phyloP scores from a whole-genome alignment of 2,329 filamentous ascomycete species.

The Phoma sp. region DNA sequence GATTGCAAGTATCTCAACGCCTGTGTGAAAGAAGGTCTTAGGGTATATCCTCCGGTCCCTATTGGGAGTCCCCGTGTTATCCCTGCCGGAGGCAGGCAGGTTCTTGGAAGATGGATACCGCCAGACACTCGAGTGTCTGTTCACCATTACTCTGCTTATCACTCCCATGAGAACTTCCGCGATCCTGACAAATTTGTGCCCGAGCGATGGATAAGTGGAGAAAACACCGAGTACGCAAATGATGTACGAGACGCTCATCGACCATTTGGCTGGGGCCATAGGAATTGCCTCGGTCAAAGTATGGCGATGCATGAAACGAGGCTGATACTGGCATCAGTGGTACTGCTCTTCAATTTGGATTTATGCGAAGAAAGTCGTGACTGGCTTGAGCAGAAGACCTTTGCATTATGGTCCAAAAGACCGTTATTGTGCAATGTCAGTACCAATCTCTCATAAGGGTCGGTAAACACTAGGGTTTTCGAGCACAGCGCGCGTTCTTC shows the following conservation, averaged over 20 bases:
- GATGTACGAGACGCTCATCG: background rate
- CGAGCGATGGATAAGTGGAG: background rate
- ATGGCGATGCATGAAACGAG: slow-evolving; percentile 3
- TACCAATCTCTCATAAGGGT: too few species aligned
- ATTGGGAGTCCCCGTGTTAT: slow-evolving; percentile 37
- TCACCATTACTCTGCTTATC: background rate
- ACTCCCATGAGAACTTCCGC: background rate
- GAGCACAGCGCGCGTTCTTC: too few species aligned
- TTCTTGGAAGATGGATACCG: slow-evolving; percentile 32
- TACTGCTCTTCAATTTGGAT: background rate
- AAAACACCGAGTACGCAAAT: background rate
- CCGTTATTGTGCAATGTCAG: background rate
- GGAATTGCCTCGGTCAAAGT: background rate
- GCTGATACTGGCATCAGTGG: background rate
- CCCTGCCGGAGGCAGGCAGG: slow-evolving; percentile 38
- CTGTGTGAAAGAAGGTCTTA: slow-evolving; percentile 52
- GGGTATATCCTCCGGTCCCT: slow-evolving; percentile 53
- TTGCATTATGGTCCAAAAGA: background rate
- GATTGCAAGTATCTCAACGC: slow-evolving; percentile 47
- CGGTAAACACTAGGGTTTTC: too few species aligned
- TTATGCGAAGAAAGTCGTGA: background rate
- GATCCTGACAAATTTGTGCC: background rate
- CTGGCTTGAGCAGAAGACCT: background rate
- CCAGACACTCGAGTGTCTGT: background rate
- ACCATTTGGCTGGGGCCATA: background rate